Evolutionary conservation across 1,139 yeast genomes (phyloP).

Genomic region (Suhomyces panamericanus): DNA sequence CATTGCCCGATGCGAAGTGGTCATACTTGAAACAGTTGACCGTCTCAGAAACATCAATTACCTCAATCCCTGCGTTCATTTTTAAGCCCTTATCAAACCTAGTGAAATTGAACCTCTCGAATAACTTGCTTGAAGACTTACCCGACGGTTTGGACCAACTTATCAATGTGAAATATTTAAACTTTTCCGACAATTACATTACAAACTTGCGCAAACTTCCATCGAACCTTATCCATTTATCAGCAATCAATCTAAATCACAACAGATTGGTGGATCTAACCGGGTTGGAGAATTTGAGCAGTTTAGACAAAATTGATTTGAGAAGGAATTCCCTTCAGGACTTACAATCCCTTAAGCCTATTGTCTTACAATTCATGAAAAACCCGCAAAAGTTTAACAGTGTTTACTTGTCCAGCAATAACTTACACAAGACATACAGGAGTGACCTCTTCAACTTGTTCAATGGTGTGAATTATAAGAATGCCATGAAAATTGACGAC

Average conservation of each 20-base stretch:
- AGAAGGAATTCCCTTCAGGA: conserved; percentile 50
- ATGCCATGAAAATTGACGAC: conserved; percentile 55
- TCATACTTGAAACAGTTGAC: conserved; percentile 55
- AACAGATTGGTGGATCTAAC: conserved; percentile 47
- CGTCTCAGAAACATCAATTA: conserved; percentile 55
- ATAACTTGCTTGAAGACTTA: conserved; percentile 48
- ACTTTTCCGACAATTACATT: conserved; percentile 56
- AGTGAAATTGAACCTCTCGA: conserved; percentile 58
- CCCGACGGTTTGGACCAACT: conserved; percentile 57
- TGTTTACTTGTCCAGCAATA: conserved; percentile 46
- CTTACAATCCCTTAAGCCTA: conserved; percentile 34
- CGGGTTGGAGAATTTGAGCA: conserved; percentile 48
- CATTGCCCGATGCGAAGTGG: conserved; percentile 52
- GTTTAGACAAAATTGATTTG: conserved; percentile 57
- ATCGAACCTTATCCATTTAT: conserved; percentile 37
- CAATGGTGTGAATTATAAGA: conserved; percentile 54
- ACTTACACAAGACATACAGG: conserved; percentile 49
- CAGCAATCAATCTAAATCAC: conserved; percentile 56
- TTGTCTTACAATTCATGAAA: conserved; percentile 38
- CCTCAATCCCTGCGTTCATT: conserved; percentile 42
- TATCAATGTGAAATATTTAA: conserved; percentile 51
- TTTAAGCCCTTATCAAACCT: conserved; percentile 52
- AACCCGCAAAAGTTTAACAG: conserved; percentile 31
- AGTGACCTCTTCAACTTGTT: conserved; percentile 54
- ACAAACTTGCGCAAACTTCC: conserved; percentile 43